Evolutionary conservation across 2,329 filamentous ascomycete species (phyloP), one percentile per base, ranked within the genome.

Genomic region (Colletotrichum gigasporum): DNA sequence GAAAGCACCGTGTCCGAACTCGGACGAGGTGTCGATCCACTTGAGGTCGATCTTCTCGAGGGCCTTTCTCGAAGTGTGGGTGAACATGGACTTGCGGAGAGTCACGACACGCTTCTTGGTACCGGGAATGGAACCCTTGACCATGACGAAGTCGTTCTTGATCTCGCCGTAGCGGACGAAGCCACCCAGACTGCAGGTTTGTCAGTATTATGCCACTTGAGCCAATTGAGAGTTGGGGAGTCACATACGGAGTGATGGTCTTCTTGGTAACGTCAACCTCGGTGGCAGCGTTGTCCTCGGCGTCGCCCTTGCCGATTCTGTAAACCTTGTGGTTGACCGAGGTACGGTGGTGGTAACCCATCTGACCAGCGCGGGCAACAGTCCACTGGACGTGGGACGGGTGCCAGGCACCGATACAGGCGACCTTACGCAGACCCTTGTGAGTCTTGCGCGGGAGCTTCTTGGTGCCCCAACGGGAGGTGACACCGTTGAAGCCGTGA

Each of bases 241-340:
- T 30, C 14, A 95, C 95, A 81, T 96, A 98, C 95, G 95, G 95
- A 81, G 95, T 98, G 83, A 99, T 99, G 81, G 88, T 90, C 92
- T 99, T 99, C 92, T 97, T 97, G 86, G 94, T 96, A 80, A 97
- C 89, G 79, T 99, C 96, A 79, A 95, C 90, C 71, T 97, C 93
- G 72, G 96, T 99, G 64, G 95, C 92, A 75, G 93, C 96, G 85
- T 94, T 97, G 82, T 90, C 90, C 80, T 96, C 93, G 76, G 96
- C 93, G 72, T 87, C 87, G 76, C 88, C 95, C 90, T 96, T 96
- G 80, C 95, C 96, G 75, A 99, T 92, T 74, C 96, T 93, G 93
- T 98, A 99, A 80, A 99, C 85, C 92, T 99, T 99, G 93, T 99
- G 96, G 92, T 99, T 99, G 87, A 96, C 92, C 70, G 96, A 98